Base-by-base conservation (phyloP, 352 stramenopile species). In the Phytophthora cactorum region DNA sequence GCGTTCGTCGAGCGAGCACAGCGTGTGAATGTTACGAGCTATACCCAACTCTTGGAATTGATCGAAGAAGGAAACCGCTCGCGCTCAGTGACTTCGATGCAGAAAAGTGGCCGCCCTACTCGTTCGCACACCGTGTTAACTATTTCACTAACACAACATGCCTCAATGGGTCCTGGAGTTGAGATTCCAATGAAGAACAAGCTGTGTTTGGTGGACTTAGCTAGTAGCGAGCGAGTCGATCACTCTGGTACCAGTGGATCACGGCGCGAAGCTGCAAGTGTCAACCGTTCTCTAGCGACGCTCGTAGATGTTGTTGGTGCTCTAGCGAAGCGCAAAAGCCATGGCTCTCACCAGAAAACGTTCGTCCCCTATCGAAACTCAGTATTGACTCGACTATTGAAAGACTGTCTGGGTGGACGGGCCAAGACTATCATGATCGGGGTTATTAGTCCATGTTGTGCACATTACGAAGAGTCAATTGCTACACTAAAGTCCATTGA, bases 321-420 rank as follows among this genome's bases (percentile, higher is more conserved):
- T 38, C 55, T 93, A 4, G 81, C 82, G 0, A 84, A 81, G 59
- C 72, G 78, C 36, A 60, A 8, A 68, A 59, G 6, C 22, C 59
- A 55, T 12, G 43, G n/a, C 5, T 51, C 50, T 59, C 47, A 70
- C 9, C 49, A 86, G 43, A 66, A 47, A 69, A 36, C 64, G 9
- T 96, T 91, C 64, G 78, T 97, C 14, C 92, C 92, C 1, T 98
- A 97, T 52, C 82, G 92, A 25, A 97, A 97, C 64, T 96, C 88
- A 12, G 81, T 96, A 17, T 72, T 98, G 25, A 98, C 90, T 7
- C 68, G 90, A 3, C 52, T 96, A 38, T 69, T 96, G 25, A 93
- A 94, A 43, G 79, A 94, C 51, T 88, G 80, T 52, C 75, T 97
- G 2, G 89, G 87, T 39, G 87, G 90, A 2, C 92, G 95, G 39